Percentiles rank a stretch among this genome's conserved stretches.
Evolutionary conservation across 2,329 filamentous ascomycete species (phyloP).

Genomic region (Penicillium sclerotiorum): DNA sequence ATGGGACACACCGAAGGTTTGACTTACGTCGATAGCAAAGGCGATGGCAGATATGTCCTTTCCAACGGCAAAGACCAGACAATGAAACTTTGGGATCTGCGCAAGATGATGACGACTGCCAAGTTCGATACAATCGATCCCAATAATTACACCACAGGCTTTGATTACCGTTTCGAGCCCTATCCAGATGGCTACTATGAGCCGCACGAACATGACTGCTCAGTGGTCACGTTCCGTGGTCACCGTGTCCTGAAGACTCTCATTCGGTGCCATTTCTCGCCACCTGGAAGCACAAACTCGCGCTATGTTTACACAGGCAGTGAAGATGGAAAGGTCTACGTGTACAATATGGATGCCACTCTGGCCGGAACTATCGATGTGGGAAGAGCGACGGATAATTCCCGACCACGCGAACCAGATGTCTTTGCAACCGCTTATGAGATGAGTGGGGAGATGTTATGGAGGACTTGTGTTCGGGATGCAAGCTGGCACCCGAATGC

Average conservation of each 20-base stretch:
- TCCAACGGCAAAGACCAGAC: conserved; percentile 95
- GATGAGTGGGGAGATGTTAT: conserved; percentile 58
- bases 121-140: conserved; percentile 57
- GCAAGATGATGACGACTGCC: conserved; percentile 80
- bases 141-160: conserved; percentile 58
- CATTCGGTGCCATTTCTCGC: conserved; percentile 94
- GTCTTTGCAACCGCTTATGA: conserved; percentile 60
- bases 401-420: conserved; percentile 58
- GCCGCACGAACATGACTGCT: conserved; percentile 82
- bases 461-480: conserved; percentile 82
- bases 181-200: conserved; percentile 58
- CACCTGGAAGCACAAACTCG: conserved; percentile 79
- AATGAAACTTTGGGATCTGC: conserved; percentile 95
- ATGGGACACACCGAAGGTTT: conserved; percentile 67
- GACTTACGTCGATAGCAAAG: conserved; percentile 76
- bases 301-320: conserved; percentile 93
- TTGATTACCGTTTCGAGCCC: conserved; percentile 63
- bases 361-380: conserved; percentile 78
- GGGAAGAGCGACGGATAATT: conserved; percentile 65
- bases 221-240: conserved; percentile 88
- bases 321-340: conserved; percentile 82
- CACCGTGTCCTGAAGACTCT: conserved; percentile 87
- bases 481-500: conserved; percentile 88
- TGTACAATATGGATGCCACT: conserved; percentile 93
- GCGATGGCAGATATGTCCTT: conserved; percentile 84